These are phyloP conservation scores for Fusarium sterilihyphosum DNA, from an alignment of 2,329 filamentous ascomycete genomes.

Conservation along the genomic window DNA sequence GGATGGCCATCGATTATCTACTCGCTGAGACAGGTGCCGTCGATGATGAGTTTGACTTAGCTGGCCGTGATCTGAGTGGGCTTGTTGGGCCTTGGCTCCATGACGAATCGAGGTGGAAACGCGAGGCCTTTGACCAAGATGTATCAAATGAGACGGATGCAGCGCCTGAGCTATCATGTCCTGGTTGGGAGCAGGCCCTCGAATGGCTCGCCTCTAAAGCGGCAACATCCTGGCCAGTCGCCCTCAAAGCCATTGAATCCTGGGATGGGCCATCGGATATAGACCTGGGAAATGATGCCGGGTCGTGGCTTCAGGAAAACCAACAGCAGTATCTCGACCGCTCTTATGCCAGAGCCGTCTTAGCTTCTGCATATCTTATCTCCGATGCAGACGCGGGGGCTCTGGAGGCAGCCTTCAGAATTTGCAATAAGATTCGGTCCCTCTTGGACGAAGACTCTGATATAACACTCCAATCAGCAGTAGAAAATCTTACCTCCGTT, in stretches of 20 bases:
- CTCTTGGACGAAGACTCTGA: conserved; percentile 70
- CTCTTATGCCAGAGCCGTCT: conserved; percentile 72
- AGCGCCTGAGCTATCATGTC: conserved; percentile 52
- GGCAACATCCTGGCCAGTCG: conserved; percentile 67
- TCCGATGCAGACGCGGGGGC: conserved; percentile 67
- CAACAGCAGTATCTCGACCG: conserved; percentile 68
- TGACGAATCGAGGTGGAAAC: conserved; percentile 67
- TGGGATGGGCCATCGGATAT: conserved; percentile 80
- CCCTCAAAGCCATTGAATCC: conserved; percentile 71
- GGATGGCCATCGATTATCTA: conserved; percentile 67
- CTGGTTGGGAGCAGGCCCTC: conserved; percentile 76
- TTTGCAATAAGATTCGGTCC: conserved; percentile 64
- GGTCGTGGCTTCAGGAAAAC: conserved; percentile 67
- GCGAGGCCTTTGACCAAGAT: conserved; percentile 8
- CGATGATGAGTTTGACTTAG: conserved; percentile 51
- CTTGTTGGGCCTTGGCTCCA: conserved; percentile 80
- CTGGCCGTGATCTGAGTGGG: conserved; percentile 73
- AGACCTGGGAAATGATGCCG: conserved; percentile 70
- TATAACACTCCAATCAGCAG: conserved; percentile 60
- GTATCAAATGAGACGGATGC: conserved; percentile 39
- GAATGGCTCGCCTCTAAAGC: conserved; percentile 73
- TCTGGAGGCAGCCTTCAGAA: conserved; percentile 67
- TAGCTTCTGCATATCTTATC: conserved; percentile 76
- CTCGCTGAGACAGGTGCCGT: conserved; percentile 64
- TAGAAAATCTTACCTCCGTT: conserved; percentile 54